Evolutionary conservation across 306 rosid genomes (phyloP), one percentile per base, ranked within the genome.

Genomic region (Begonia fuchsioides): DNA sequence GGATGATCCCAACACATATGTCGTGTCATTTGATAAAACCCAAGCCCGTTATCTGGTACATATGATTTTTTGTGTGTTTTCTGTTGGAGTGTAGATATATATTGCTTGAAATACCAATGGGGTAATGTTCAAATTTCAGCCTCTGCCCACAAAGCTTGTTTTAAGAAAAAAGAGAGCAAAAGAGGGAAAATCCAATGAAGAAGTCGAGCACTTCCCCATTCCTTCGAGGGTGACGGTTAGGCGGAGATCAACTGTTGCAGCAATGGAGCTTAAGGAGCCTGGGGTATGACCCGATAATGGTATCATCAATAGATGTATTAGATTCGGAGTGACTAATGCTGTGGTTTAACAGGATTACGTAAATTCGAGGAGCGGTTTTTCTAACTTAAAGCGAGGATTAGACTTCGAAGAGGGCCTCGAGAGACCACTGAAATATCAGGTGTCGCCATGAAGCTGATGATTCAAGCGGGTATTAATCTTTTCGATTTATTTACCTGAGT

Each of bases 141-240:
- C 98, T 32, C 98, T 92, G 69, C 94, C 98, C 14, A 80, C 85
- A 16, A 90, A 85, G 68, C 87, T 92, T 57, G 73, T 79, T 58
- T 66, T 82, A 62, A 82, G 95, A 56, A 85, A 92, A 59, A 92
- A 92, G 81, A 81, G 94, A 73, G 75, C 98, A 20, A 79, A 60
- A 64, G 98, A 92, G 63, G 98, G 87, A 58, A 77, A 90, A 77
- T 71, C 87, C 11, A 68, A 52, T 12, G 98, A 92, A 8, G 96
- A 92, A 59, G 60, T 82, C 38, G 96, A 85, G 57, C 96, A 92
- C 71, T 82, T 78, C 69, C 94, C 94, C 6, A 41, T 55, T 47
- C 98, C 98, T 63, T 58, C 87, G 38, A 77, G 67, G 68, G 93
- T 92, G 58, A 82, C 94, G 1, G 86, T 92, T 32, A 73, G 96